Percentiles rank a stretch among this genome's conserved stretches.
phyloP scores from a whole-genome alignment of 352 stramenopile genomes.

The Globisporangium nagaii region DNA sequence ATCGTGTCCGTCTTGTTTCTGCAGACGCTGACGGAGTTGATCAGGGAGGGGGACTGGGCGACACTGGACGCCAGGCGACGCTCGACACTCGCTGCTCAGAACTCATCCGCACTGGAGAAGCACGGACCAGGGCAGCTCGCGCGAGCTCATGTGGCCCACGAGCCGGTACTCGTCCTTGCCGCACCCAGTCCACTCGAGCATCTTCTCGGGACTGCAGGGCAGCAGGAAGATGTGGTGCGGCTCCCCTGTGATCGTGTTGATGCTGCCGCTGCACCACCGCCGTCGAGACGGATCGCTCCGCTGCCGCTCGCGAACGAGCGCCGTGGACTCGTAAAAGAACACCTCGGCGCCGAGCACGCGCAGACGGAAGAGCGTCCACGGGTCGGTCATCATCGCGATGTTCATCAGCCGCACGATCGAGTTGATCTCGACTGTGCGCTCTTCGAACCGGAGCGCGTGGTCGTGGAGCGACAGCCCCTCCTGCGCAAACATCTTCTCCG shows the following conservation, averaged over 20 bases:
- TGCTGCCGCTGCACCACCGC: not conserved
- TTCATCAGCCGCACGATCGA: constrained; percentile 35
- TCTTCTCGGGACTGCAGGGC: constrained; percentile 19
- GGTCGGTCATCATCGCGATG: constrained; percentile 41
- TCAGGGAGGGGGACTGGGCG: no score
- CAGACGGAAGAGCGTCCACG: constrained; percentile 25
- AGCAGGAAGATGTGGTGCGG: constrained; percentile 20
- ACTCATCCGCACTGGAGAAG: constrained; percentile 15
- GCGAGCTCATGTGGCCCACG: constrained; percentile 14
- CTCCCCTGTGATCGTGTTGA: not conserved
- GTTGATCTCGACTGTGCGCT: constrained; percentile 14
- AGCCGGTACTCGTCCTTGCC: constrained; percentile 13
- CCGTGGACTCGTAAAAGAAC: constrained; percentile 23
- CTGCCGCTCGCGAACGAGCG: not conserved
- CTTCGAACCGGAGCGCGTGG: constrained; percentile 6
- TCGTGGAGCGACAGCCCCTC: constrained; percentile 2
- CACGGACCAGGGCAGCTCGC: constrained; percentile 8
- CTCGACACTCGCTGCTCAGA: not conserved
- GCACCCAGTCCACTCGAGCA: constrained; percentile 22
- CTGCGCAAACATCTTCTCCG: not conserved
- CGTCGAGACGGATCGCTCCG: not conserved
- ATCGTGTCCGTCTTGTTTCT: not conserved
- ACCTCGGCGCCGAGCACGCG: constrained; percentile 20
- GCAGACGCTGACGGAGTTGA: no score
- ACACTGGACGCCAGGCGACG: no score